Percentiles rank a stretch among this genome's conserved stretches.
phyloP scores from a whole-genome alignment of 2,329 filamentous ascomycete species.

The Pseudonectria foliicola region DNA sequence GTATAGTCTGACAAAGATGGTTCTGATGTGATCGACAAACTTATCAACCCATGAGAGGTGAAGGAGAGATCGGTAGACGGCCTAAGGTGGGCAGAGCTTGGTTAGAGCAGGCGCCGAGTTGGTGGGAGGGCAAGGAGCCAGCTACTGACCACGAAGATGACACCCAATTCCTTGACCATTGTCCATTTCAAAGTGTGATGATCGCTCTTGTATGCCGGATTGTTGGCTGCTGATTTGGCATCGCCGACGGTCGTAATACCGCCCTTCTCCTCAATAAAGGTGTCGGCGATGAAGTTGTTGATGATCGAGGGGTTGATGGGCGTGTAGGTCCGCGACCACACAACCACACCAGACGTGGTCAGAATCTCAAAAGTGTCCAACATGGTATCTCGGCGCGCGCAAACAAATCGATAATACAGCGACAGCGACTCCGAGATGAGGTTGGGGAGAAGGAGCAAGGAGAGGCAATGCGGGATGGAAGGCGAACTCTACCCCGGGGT shows the following conservation, averaged over 20 bases:
- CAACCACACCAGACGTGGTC: slow-evolving; percentile 89
- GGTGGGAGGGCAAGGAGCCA: slow-evolving; percentile 14
- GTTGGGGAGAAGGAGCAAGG: slow-evolving; percentile 2
- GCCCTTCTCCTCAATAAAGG: slow-evolving; percentile 93
- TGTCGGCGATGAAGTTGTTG: slow-evolving; percentile 91
- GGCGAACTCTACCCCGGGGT: slow-evolving; percentile 9
- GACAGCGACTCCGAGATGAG: slow-evolving; percentile 3
- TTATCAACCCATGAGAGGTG: slow-evolving; percentile 97
- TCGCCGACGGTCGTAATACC: slow-evolving; percentile 54
- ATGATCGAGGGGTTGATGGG: slow-evolving; percentile 74
- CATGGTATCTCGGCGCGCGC: slow-evolving; percentile 46
- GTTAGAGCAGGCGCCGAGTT: slow-evolving; percentile 1
- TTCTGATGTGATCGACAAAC: slow-evolving; percentile 89
- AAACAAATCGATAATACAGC: slow-evolving; percentile 4
- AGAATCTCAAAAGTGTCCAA: slow-evolving; percentile 95
- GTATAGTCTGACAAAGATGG: slow-evolving; percentile 86
- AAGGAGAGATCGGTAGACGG: slow-evolving; percentile 91
- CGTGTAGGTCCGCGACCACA: slow-evolving; percentile 87
- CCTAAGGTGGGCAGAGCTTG: slow-evolving; percentile 43
- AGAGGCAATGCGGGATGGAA: slow-evolving; percentile 9
- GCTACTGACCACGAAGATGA: slow-evolving; percentile 78
- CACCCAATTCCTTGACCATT: slow-evolving; percentile 79
- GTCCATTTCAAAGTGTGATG: slow-evolving; percentile 96
- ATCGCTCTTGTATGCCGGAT: slow-evolving; percentile 77
- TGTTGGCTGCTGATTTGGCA: slow-evolving; percentile 50